Evolutionary conservation across 768 basidiomycete species (phyloP), one percentile per base, ranked within the genome.

Genomic region (Naganishia onofrii): DNA sequence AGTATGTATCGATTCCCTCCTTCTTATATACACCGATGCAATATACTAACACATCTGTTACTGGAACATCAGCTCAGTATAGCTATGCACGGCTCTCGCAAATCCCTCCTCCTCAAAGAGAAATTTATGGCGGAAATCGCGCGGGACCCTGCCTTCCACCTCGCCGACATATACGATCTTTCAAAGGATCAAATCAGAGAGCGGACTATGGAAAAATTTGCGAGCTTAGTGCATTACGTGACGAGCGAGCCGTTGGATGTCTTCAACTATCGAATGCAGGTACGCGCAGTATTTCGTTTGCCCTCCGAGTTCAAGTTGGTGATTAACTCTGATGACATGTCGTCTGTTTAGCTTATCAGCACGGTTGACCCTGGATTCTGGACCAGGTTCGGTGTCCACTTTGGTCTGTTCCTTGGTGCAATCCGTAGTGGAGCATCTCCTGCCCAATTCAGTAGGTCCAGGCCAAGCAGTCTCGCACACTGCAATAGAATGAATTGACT

Each of bases 121-220:
- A 76, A 76, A 68, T 80, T 81, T 71, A 82, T 81, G 81, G 73
- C 76, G 3, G 80, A 81, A 72, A 76, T 83, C 73, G 78, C 80
- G 4, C 75, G 82, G 1, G 79, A 81, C 68, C 82, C 82, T 1
- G 77, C 79, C 2, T 84, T 83, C 78, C 74, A 78, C 65, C 71
- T 82, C 15, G 75, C 77, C 26, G 83, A 84, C 71, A 82, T 82
- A 44, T 81, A 82, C 69, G 83, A 83, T 66, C 71, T 82, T 5
- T 73, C 76, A 32, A 82, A 81, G 52, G 81, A 81, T 58, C 75
- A 81, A 58, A 58, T 80, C 28, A 21, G 81, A 52, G 79, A 81
- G 64, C 71, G 83, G 31, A 84, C 83, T 6, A 84, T 84, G 83
- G 78, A 82, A 69, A 83, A 83, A 76, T 82, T 83, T 68, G 75